Base-by-base conservation (phyloP, 495 filamentous ascomycete genomes). In the Aspergillus sclerotiicarbonarius region DNA sequence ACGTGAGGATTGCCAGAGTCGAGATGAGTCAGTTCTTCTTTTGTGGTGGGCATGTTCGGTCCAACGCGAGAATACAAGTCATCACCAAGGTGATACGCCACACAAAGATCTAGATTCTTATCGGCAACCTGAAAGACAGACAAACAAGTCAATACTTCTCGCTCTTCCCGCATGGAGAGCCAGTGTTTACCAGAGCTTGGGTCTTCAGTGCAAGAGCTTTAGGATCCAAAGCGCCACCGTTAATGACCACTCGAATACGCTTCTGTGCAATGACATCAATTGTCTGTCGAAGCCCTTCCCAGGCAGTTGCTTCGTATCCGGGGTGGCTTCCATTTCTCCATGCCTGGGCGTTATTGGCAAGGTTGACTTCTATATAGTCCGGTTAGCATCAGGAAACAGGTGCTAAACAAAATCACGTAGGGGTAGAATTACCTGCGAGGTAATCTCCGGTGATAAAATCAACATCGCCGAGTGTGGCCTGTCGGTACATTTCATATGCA, bases 381-480 rank as follows among this genome's bases (percentile, higher is more conserved):
- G 13, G 10, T 55, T 50, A 63, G 54, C 43, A 37, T 2, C 20
- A 45, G 1, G 33, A 32, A 2, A 4, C 6, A 25, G 15, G 6
- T 16, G 5, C 8, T 25, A 35, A 41, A 13, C 8, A 29, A 13
- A 25, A 13, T 20, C 6, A 19, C 2, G 2, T 9, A 41, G 37
- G 37, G 37, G 7, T 21, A 8, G 20, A 51, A 57, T 54, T 69
- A 69, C 71, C 80, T 13, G 79, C 77, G 16, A 84, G 74, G 56
- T 81, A 84, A 60, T 84, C 82, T 0, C 82, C 82, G 3, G 78
- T 81, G 25, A 84, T 81, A 35, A 83, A 76, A 51, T 83, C 81
- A 19, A 84, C 72, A 59, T 73, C 74, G 18, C 76, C 75, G 18
- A 72, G 53, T 16, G 69, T 75, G 1, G 73, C 78, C 64, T 79